Conservation (phyloP, 257 asterid genomes). For the Nicotiana attenuata region DNA sequence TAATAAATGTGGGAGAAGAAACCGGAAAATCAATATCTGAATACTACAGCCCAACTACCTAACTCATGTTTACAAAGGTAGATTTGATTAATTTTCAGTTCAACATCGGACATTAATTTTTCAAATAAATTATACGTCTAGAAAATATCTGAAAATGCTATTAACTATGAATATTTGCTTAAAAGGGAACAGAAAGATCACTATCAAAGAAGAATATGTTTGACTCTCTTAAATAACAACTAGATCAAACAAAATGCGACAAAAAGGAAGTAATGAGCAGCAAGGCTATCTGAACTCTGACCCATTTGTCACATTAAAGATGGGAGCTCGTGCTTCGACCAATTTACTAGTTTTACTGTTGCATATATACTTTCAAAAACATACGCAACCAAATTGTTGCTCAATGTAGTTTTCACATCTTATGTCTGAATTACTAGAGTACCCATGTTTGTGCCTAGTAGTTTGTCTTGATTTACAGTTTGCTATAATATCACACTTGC, state of each 20-base stretch:
- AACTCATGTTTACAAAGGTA: not conserved
- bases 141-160: not conserved
- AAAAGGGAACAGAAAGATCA: not conserved
- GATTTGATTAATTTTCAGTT: slow-evolving; percentile 2
- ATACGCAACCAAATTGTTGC: too few relatives aligned
- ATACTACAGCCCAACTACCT: not conserved
- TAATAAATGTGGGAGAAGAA: not conserved
- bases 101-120: not conserved
- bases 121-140: not conserved
- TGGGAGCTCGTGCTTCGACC: too few relatives aligned
- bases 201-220: not conserved
- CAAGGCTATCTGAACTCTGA: not conserved
- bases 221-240: not conserved
- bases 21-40: not conserved
- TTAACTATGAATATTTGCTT: not conserved
- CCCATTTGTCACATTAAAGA: too few relatives aligned
- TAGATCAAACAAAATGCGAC: not conserved
- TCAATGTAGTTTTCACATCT: too few relatives aligned
- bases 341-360: too few relatives aligned
- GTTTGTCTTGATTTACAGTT: too few relatives aligned
- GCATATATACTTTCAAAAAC: too few relatives aligned
- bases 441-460: too few relatives aligned
- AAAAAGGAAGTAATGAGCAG: not conserved
- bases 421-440: too few relatives aligned
- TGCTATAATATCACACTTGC: too few relatives aligned